Conservation (phyloP, 1,284 basidiomycete genomes). For the Cutaneotrichosporon mucoides region DNA sequence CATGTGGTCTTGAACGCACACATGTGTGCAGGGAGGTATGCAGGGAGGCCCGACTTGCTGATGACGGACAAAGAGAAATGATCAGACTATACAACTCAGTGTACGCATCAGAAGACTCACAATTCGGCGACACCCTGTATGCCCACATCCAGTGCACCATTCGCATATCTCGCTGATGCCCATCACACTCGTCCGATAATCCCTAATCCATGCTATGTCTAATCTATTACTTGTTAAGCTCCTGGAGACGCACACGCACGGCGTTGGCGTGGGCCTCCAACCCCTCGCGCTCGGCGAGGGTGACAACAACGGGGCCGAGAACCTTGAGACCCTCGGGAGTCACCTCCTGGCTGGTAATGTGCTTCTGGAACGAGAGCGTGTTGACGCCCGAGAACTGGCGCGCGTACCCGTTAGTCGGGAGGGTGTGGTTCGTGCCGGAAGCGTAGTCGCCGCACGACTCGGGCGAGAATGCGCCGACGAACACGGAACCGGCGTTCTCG, state of each 20-base stretch:
- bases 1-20: too few relatives aligned
- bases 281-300: constrained; percentile 91
- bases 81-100: too few relatives aligned
- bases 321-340: constrained; percentile 69
- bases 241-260: constrained; percentile 45
- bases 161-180: too few relatives aligned
- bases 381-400: constrained; percentile 98
- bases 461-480: constrained; percentile 89
- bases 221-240: constrained; percentile 10
- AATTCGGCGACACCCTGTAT: too few relatives aligned
- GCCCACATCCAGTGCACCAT: too few relatives aligned
- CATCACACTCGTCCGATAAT: too few relatives aligned
- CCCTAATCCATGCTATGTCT: constrained; percentile 2
- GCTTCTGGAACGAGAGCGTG: constrained; percentile 96
- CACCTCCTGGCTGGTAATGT: constrained; percentile 94
- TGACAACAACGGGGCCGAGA: constrained; percentile 85
- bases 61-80: too few relatives aligned
- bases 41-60: too few relatives aligned
- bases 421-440: constrained; percentile 96
- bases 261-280: constrained; percentile 81
- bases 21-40: too few relatives aligned
- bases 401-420: constrained; percentile 92
- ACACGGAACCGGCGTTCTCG: constrained; percentile 91
- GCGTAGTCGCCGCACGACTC: constrained; percentile 93
- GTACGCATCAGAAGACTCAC: too few relatives aligned